phyloP scores from a whole-genome alignment of 2,329 filamentous ascomycete genomes.

The Clonostachys rhizophaga region DNA sequence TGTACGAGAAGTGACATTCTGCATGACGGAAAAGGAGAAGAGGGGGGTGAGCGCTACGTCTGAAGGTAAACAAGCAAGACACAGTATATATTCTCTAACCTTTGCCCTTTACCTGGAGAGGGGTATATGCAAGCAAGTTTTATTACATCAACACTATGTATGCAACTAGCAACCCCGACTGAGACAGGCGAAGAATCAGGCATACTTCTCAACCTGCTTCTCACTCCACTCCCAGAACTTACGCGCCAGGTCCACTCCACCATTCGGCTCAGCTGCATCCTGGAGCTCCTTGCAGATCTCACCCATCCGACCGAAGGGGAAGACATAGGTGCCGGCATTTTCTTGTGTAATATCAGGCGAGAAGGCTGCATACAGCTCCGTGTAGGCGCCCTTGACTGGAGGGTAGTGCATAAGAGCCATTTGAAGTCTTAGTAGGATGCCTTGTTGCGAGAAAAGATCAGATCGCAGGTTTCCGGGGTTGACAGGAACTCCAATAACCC shows the following conservation, averaged over 20 bases:
- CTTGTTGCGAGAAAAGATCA: conserved; percentile 17
- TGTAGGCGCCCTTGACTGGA: conserved; percentile 35
- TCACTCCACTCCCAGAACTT: conserved; percentile 28
- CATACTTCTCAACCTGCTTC: conserved; percentile 14
- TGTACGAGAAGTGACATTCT: too few relatives aligned
- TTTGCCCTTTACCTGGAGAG: too few relatives aligned
- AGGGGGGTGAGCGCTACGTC: too few relatives aligned
- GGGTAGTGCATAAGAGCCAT: conserved; percentile 14
- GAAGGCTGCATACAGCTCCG: conserved; percentile 39
- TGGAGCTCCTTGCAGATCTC: conserved; percentile 16
- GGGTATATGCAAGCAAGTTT: too few relatives aligned
- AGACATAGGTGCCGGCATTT: not conserved
- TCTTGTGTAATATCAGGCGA: conserved; percentile 34
- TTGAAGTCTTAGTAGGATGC: conserved; percentile 6
- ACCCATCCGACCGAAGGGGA: conserved; percentile 17
- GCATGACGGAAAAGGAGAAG: too few relatives aligned
- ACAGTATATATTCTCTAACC: too few relatives aligned
- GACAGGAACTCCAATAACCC: conserved; percentile 14
- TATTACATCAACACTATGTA: too few relatives aligned
- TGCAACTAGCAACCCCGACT: too few relatives aligned
- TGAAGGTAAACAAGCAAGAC: too few relatives aligned
- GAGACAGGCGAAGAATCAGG: not conserved
- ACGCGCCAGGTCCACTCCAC: conserved; percentile 18
- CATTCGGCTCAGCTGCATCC: conserved; percentile 14
- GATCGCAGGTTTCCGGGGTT: conserved; percentile 29